A percentile compares a stretch with the other conserved stretches of the same genome.
phyloP scores from a whole-genome alignment of 208 protist species.

The Leishmania tropica region DNA sequence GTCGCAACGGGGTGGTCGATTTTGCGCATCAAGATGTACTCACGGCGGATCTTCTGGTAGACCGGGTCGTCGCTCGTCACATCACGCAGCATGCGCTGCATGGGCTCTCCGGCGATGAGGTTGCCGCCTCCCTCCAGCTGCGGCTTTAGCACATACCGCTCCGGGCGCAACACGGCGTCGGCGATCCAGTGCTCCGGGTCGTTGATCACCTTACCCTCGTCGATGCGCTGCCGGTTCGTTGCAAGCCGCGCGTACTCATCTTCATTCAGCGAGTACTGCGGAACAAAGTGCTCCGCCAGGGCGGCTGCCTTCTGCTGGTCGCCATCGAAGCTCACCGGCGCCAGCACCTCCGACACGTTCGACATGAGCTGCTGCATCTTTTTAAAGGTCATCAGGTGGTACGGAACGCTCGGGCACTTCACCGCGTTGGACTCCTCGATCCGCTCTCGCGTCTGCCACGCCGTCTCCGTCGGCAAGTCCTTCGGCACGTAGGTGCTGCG shows the following conservation, averaged over 20 bases:
- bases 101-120: slow-evolving; percentile 80
- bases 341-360: slow-evolving; percentile 64
- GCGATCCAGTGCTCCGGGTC: slow-evolving; percentile 68
- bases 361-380: slow-evolving; percentile 95
- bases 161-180: slow-evolving; percentile 65
- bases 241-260: slow-evolving; percentile 43
- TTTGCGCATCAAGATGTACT: slow-evolving; percentile 93
- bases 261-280: slow-evolving; percentile 89
- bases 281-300: slow-evolving; percentile 78
- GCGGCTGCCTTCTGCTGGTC: slow-evolving; percentile 47
- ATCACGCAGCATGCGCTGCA: slow-evolving; percentile 56
- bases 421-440: slow-evolving; percentile 89
- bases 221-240: slow-evolving; percentile 19
- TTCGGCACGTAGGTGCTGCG: slow-evolving; percentile 92
- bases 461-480: slow-evolving; percentile 81
- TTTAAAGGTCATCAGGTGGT: slow-evolving; percentile 96
- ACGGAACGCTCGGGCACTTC: slow-evolving; percentile 95
- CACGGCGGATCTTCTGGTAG: slow-evolving; percentile 60
- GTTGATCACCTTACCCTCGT: slow-evolving; percentile 3
- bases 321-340: slow-evolving; percentile 56
- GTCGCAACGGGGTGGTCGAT: slow-evolving; percentile 69
- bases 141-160: slow-evolving; percentile 95
- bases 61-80: slow-evolving; percentile 28
- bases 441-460: slow-evolving; percentile 77
- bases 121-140: slow-evolving; percentile 96